Evolutionary conservation across 2,329 filamentous ascomycete species (phyloP).

Genomic region (Epichloe hybrida): DNA sequence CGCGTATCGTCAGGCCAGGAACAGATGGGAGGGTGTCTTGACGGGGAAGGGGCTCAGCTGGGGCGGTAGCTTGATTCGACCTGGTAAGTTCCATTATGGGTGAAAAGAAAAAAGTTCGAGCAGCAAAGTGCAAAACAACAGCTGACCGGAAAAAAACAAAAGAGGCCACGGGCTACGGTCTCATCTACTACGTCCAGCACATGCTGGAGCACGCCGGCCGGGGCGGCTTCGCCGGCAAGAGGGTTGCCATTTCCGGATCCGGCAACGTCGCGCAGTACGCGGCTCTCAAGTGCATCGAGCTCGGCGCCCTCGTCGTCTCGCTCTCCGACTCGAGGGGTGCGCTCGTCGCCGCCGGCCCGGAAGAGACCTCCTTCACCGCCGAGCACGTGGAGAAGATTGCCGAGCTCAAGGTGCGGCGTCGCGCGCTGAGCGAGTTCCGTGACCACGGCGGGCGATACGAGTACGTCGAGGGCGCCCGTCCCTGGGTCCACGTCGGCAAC

Average conservation of each 20-base stretch:
- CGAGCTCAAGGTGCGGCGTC: slow-evolving; percentile 72
- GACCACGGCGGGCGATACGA: slow-evolving; percentile 55
- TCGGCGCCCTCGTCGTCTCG: slow-evolving; percentile 83
- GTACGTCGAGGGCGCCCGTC: slow-evolving; percentile 77
- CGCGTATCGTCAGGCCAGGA: slow-evolving; percentile 75
- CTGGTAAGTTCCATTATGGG: slow-evolving; percentile 26
- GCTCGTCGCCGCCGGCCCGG: slow-evolving; percentile 53
- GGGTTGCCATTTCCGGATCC: slow-evolving; percentile 88
- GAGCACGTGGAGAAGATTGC: slow-evolving; percentile 72
- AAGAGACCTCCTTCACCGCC: slow-evolving; percentile 50
- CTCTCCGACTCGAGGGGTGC: slow-evolving; percentile 86
- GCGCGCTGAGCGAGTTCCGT: slow-evolving; percentile 59
- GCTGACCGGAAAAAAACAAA: slow-evolving; percentile 11
- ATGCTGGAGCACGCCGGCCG: slow-evolving; percentile 88
- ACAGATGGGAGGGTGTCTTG: slow-evolving; percentile 89
- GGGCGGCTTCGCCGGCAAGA: slow-evolving; percentile 80
- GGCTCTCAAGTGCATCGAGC: slow-evolving; percentile 90
- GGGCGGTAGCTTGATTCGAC: slow-evolving; percentile 88
- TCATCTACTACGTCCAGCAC: slow-evolving; percentile 91
- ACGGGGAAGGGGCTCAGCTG: slow-evolving; percentile 90
- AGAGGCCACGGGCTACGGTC: slow-evolving; percentile 91
- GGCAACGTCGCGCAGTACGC: slow-evolving; percentile 98
- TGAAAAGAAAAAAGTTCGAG: not conserved
- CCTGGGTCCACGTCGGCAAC: slow-evolving; percentile 80
- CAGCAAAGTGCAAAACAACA: not conserved